Evolutionary conservation across 441 rosid genomes (phyloP), one percentile per base, ranked within the genome.

Genomic region (Pelargonium australe): DNA sequence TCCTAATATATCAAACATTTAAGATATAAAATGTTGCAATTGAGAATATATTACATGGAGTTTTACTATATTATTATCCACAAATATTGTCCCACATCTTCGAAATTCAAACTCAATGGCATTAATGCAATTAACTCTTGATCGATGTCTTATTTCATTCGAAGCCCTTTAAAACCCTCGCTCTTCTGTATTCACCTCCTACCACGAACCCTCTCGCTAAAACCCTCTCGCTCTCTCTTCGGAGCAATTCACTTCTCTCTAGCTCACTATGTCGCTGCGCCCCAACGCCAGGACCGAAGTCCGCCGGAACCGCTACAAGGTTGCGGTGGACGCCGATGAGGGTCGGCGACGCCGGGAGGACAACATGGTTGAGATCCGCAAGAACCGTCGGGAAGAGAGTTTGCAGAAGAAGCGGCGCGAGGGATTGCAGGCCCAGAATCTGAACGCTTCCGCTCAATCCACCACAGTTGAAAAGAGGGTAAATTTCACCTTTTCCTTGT

Each of bases 351-450:
- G 97, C 74, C 77, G 98, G n/a, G 96, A 93, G 73, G 97, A 93
- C 53, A 87, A 85, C 74, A 83, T 90, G 97, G 98, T 92, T 70
- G 97, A 90, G 94, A 92, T 90, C 82, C 85, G 98, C 51, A 92
- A 92, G 85, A 92, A 73, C 69, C 86, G 86, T 13, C 81, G 93
- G 45, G 96, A 90, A 72, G 94, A 90, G 84, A 89, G 89, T 77
- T 73, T 93, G 69, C 89, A 82, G 83, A 92, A 89, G 83, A 92
- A 90, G 82, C 80, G 96, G 40, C 96, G 96, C 6, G 96, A 90
- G 67, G 92, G 92, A 34, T 79, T 90, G 25, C 92, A 83, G 73
- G 72, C 88, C 16, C 85, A 85, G 81, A 67, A 78, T 23, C 80
- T 87, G 11, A 5, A 14, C 5, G 70, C 89, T 66, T 67, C 85